phyloP scores from a whole-genome alignment of 176 grass and related monocot genomes.

The Raddia distichophylla region DNA sequence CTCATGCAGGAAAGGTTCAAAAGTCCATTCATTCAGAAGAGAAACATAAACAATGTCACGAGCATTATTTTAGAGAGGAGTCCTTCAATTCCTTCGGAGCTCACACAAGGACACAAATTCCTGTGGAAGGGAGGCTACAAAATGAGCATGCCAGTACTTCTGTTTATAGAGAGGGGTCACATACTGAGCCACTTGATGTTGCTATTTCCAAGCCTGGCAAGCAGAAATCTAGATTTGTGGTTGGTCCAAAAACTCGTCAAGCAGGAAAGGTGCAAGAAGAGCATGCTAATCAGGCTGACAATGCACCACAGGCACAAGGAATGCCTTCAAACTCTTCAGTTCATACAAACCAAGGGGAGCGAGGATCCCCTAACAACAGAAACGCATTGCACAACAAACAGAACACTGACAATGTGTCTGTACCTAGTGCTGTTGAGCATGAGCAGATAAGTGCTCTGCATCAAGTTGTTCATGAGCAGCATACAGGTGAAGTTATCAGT shows the following conservation, averaged over 20 bases:
- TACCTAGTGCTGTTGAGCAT: conserved; percentile 17
- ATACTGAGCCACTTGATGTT: neutral
- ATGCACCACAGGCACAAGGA: conserved; percentile 34
- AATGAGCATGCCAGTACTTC: conserved; percentile 30
- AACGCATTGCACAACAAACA: conserved; percentile 23
- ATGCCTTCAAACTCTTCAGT: conserved; percentile 30
- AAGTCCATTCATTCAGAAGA: conserved; percentile 23
- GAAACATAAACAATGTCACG: conserved; percentile 9
- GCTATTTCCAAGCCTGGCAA: conserved; percentile 31
- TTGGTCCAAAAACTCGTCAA: conserved; percentile 29
- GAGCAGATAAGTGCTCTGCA: conserved; percentile 22
- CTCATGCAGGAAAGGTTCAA: conserved; percentile 34
- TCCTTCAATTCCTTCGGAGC: conserved; percentile 41
- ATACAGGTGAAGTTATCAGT: conserved; percentile 33
- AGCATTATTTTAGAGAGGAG: conserved; percentile 39
- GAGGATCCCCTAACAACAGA: neutral
- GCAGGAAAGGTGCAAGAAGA: conserved; percentile 26
- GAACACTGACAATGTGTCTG: conserved; percentile 31
- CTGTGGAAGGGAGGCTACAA: conserved; percentile 19
- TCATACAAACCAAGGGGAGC: conserved; percentile 6
- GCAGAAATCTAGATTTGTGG: conserved; percentile 32
- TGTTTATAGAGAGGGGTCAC: conserved; percentile 31
- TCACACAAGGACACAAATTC: conserved; percentile 24
- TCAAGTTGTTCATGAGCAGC: conserved; percentile 24
- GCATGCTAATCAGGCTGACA: conserved; percentile 11